Conservation (phyloP, 139 green algal genomes). For the Yamagishiella unicocca region DNA sequence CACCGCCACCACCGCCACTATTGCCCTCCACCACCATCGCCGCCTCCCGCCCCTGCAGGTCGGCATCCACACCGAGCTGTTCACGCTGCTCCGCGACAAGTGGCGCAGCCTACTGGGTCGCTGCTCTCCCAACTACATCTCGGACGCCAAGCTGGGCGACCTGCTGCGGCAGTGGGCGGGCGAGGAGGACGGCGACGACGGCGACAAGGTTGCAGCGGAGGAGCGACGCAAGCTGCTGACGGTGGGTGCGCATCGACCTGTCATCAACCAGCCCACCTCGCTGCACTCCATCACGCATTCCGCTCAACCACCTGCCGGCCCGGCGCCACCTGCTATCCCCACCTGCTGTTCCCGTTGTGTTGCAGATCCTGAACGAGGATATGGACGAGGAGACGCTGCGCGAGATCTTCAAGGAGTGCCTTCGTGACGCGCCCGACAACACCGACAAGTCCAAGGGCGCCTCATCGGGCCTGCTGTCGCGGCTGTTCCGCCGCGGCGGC, state of each 20-base stretch:
- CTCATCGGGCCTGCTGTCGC: conserved; percentile 17
- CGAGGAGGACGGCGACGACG: conserved; percentile 51
- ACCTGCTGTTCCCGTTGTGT: not conserved
- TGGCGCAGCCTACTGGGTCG: conserved; percentile 69
- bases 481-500: not conserved
- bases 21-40: not conserved
- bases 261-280: too few relatives aligned
- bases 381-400: conserved; percentile 73
- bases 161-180: conserved; percentile 79
- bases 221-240: conserved; percentile 62
- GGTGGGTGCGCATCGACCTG: too few relatives aligned
- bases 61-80: conserved; percentile 81
- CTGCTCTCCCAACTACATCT: conserved; percentile 69
- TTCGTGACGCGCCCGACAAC: conserved; percentile 58
- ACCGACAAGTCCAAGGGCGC: conserved; percentile 20
- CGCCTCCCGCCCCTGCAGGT: not conserved
- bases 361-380: conserved; percentile 73
- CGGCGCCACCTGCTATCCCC: too few relatives aligned
- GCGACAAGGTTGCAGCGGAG: not conserved
- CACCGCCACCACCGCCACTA: too few relatives aligned
- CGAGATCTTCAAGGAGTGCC: conserved; percentile 68
- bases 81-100: conserved; percentile 72
- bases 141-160: conserved; percentile 65
- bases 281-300: too few relatives aligned
- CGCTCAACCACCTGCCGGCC: too few relatives aligned